Evolutionary conservation across 371 early-diverging fungal genomes (phyloP), one percentile per base, ranked within the genome.

Genomic region (Mucor irregularis): DNA sequence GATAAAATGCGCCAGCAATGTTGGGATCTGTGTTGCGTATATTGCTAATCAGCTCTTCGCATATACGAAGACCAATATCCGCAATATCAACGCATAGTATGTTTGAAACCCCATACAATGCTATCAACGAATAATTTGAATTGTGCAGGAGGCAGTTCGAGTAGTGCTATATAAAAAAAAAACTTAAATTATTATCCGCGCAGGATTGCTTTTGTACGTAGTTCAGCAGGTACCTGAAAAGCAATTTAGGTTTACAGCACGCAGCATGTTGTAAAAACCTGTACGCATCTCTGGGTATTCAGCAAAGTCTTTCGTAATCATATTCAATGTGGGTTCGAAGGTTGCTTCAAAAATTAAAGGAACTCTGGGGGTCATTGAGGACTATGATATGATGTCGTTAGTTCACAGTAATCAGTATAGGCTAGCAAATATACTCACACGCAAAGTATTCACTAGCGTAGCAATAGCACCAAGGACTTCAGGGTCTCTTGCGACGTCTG

Each of bases 91-190:
- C 97, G 87, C 90, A 93, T 91, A 0, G 97, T 95, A 73, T 99
- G 99, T 79, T 98, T 98, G 82, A 98, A 94, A 10, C 90, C 96
- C 98, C 98, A 98, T n/a, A 97, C 91, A 50, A 97, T 84, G 56
- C 92, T 90, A 80, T 96, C 94, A 49, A 91, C 79, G 66, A 96
- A 79, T 19, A 96, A 78, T 58, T 92, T 92, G 77, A 98, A 94
- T 68, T 90, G 90, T 7, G 83, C 83, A 28, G 90, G 78, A 2
- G 92, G 88, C 29, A 97, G 77, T 47, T 78, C 82, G 49, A 97
- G 62, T 33, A 96, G 72, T 3, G 96, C 53, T 52, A 29, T 22
- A 19, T 13, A 29, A 37, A 2, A 14, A 24, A 42, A 24, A 28
- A 2, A 7, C 35, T n/a, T 6, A 33, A 9, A 21, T 21, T 42